Evolutionary conservation across 148 eudicot genomes (phyloP).

Genomic region (Drosera capensis): DNA sequence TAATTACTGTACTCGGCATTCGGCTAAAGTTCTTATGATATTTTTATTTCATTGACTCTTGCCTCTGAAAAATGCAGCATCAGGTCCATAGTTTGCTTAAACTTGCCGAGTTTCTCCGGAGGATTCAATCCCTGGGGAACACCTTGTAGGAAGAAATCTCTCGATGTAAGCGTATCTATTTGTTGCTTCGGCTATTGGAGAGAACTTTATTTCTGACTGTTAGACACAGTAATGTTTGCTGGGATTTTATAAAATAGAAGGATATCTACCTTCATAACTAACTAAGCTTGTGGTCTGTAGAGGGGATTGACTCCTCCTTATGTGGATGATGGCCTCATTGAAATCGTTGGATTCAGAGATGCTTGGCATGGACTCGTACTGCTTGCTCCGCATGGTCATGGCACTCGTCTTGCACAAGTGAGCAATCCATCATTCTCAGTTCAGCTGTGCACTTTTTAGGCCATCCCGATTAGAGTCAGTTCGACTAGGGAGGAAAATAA

Average conservation of each 20-base stretch:
- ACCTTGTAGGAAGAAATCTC: conserved; percentile 22
- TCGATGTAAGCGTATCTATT: conserved; percentile 16
- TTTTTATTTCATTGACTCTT: background rate
- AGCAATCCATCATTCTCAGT: too few species aligned
- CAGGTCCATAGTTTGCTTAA: conserved; percentile 40
- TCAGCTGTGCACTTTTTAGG: background rate
- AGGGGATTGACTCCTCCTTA: conserved; percentile 36
- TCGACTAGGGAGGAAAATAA: background rate
- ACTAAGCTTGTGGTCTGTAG: conserved; percentile 11
- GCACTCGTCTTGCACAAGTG: conserved; percentile 57
- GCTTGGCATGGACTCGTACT: conserved; percentile 48
- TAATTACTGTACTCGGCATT: too few species aligned
- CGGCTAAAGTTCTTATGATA: background rate
- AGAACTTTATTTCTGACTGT: background rate
- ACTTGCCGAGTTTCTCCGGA: conserved; percentile 51
- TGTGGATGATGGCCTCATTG: conserved; percentile 42
- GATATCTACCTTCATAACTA: too few species aligned
- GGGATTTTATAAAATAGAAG: too few species aligned
- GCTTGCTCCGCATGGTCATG: conserved; percentile 40
- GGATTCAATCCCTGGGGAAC: conserved; percentile 53
- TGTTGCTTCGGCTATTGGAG: conserved; percentile 1
- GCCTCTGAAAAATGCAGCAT: conserved; percentile 23
- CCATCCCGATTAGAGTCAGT: background rate
- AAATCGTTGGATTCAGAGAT: conserved; percentile 43
- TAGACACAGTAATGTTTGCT: background rate